phyloP scores from a whole-genome alignment of 345 rosid species.

The Tarenaya hassleriana region DNA sequence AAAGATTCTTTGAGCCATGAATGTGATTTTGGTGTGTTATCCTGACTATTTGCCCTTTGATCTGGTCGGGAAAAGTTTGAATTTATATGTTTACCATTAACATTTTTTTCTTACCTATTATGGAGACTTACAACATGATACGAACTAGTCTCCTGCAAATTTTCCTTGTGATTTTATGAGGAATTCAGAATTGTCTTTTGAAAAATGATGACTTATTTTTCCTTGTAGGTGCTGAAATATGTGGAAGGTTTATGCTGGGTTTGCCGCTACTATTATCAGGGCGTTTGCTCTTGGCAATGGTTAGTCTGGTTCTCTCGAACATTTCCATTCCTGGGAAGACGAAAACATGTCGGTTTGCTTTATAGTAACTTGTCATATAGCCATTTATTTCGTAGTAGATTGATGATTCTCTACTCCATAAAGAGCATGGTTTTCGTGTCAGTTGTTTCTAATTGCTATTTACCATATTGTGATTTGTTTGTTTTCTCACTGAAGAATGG shows the following conservation, averaged over 20 bases:
- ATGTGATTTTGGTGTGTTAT: not conserved
- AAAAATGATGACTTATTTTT: conserved; percentile 14
- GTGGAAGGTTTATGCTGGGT: conserved; percentile 99
- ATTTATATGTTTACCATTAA: not conserved
- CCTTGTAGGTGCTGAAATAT: conserved; percentile 75
- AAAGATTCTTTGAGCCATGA: conserved; percentile 6
- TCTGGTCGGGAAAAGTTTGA: conserved; percentile 6
- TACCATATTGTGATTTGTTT: conserved; percentile 8
- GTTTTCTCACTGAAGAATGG: not conserved
- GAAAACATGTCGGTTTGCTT: conserved; percentile 6
- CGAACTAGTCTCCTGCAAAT: conserved; percentile 4
- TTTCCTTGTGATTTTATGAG: not conserved
- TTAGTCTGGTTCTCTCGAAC: conserved; percentile 34
- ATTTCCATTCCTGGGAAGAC: not conserved
- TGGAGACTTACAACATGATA: not conserved
- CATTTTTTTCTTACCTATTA: not conserved
- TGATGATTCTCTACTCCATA: conserved; percentile 11
- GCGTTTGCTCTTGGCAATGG: conserved; percentile 98
- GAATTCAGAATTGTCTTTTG: conserved; percentile 3
- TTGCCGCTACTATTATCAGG: conserved; percentile 91
- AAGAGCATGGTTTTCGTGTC: conserved; percentile 17
- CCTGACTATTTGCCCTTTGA: conserved; percentile 6
- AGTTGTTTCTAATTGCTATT: conserved; percentile 4
- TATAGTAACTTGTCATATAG: conserved; percentile 9
- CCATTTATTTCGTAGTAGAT: conserved; percentile 10